Base-by-base conservation (phyloP, 169 alveolate species). In the Babesia bigemina region DNA sequence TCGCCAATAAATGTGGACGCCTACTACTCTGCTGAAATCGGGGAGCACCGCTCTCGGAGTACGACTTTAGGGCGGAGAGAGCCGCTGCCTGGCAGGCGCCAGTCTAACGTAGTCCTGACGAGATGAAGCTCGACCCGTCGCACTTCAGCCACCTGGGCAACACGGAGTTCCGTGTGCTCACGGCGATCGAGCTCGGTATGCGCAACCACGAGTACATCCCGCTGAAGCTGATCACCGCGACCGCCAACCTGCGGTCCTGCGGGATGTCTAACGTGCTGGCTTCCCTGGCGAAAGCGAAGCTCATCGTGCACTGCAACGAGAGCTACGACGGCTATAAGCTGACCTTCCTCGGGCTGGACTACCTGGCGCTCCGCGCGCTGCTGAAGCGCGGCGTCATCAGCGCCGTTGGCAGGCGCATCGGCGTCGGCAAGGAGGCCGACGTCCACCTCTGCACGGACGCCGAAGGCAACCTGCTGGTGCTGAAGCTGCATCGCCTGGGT, bases 401-500 rank as follows among this genome's bases (percentile, higher is more conserved):
- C 19, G 92, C 95, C 48, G 96, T 97, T 0, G 98, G 98, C 13
- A 86, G 93, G 52, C 93, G 98, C 71, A 91, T 96, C 45, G 99
- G 99, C 57, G 99, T 97, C 26, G 99, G 99, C 44, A 98, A 98
- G 86, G 99, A 98, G 92, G 93, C 98, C 57, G 99, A 98, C 73
- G 97, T 98, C 26, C 99, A 97, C 82, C 86, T 96, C 24, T 96
- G 99, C 66, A 92, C 88, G 48, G 96, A 93, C 75, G 83, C 91
- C 29, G 96, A 94, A 55, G 99, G 98, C 45, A 91, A 92, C 33
- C 87, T 93, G 36, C 70, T 91, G 50, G 92, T 88, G 36, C 33
- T 91, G 49, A 91, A 91, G 78, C 78, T 91, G 14, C 94, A 91
- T 50, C 71, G 94, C 36, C 73, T 91, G 49, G 95, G 90, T 83